Evolutionary conservation across 176 grass and related monocot genomes (phyloP), one percentile per base, ranked within the genome.

Genomic region (Eragrostis curvula): DNA sequence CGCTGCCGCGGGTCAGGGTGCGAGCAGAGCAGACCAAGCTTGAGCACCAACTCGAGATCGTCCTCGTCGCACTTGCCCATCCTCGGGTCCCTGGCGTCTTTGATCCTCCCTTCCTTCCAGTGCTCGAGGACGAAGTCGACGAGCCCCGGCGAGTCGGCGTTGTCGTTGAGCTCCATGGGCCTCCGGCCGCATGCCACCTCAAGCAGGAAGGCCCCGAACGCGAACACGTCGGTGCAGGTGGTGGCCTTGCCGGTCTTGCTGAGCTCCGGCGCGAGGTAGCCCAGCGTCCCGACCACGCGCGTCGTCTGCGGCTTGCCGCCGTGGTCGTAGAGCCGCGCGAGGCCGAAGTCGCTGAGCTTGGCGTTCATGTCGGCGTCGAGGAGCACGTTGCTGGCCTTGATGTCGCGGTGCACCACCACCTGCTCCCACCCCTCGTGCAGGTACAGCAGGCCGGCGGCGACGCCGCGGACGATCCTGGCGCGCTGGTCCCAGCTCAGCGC

Each of bases 391-490:
- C 75, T 75, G 15, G 96, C 44, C 71, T 98, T 98, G 32, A 98
- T 91, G 84, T 98, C 96, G 23, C 96, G 86, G 82, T 98, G 94
- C 73, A 97, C 87, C 70, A 97, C 94, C 74, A 97, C 89, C 73
- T 97, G 91, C 57, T 97, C 91, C 91, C 94, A 97, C 73, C 86
- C 94, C 59, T 94, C 91, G 71, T 97, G 94, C 63, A 97, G 85
- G 81, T 97, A 97, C 55, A 87, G 91, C 20, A 97, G 74, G 32
- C 91, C 94, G 3, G 84, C 83, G 18, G 89, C 91, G 1, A 97
- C 84, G 12, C 73, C 94, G 12, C 85, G 85, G 57, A 97, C 49
- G 41, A 97, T 87, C 82, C 53, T 87, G 72, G 46, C 74, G 32
- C 94, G 87, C 42, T 81, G 86, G 42, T 73, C 71, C 94, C 94